Base-by-base conservation (phyloP, 1,139 yeast genomes). In the Debaryomyces coudertii region DNA sequence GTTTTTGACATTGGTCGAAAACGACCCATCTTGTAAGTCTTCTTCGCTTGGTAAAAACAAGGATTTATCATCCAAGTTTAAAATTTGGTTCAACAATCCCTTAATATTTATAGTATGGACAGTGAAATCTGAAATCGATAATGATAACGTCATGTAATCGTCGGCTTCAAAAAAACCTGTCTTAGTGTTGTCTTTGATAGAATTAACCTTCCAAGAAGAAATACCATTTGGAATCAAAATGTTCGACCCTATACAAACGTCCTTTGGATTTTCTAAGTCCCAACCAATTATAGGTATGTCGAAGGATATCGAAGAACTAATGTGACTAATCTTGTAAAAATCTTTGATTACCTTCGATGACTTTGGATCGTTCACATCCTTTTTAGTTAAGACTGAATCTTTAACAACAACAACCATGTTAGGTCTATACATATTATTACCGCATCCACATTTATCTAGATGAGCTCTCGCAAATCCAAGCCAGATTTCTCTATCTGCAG, bases 221-320 rank as follows among this genome's bases (percentile, higher is more conserved):
- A 72, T 59, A 4, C 75, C 75, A 53, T 71, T 71, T 3, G 77
- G 76, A 33, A 71, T 66, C 37, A 71, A 55, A 4, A 63, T 68
- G 48, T 67, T 18, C 65, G 66, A 40, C 58, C 67, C 65, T 5
- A 40, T 51, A 50, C 76, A 70, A 7, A 64, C 48, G 4, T 60
- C 55, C 8, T 58, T 48, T 4, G 69, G 66, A n/a, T 55, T 47
- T 7, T 46, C 40, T n/a, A 47, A 42, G 36, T 62, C 53, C 71
- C 73, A 70, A 2, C 70, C 69, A 28, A 63, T 51, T 4, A 69
- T 59, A 1, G 66, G 68, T 7, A 68, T 57, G 40, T 66, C 65
- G 45, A 74, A 68, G 0, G 74, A 66, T 7, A 70, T 57, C 2
- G 69, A 71, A 0, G 75, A 64, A 42, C 76, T 65, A 3, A 69